Evolutionary conservation across 2,329 filamentous ascomycete species (phyloP), one percentile per base, ranked within the genome.

Genomic region (Pseudohalonectria lignicola): DNA sequence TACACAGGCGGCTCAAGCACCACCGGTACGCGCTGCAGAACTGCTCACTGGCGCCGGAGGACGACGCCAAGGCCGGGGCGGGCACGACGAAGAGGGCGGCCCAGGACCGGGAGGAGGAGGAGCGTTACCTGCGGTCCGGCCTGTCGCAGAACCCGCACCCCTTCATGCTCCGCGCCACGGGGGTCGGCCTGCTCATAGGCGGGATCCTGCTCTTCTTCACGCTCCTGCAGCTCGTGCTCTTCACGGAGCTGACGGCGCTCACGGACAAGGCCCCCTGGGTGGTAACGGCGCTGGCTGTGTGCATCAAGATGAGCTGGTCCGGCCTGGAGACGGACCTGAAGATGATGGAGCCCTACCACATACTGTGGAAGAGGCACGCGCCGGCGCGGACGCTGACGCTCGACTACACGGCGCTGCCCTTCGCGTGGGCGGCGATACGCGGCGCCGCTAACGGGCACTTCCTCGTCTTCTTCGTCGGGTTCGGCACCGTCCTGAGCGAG

Each of bases 281-380:
- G 7, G 59, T 84, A 23, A 86, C 82, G 0, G 67, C 69, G 3
- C 50, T 83, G 6, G 77, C 80, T 2, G 78, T 84, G 16, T 56
- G 66, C 40, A 69, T 86, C 48, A 84, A 83, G 54, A 66, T 85
- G 17, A 62, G 69, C 33, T 86, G 80, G 81, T 71, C 71, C 43
- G 72, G 74, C 3, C 64, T 86, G 43, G 82, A 86, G 49, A 79
- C 73, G 40, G 72, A 77, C 19, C 68, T 85, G 34, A 76, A 81
- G 31, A 79, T 85, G 68, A 74, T 85, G 55, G 79, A 86, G 54
- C 82, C 82, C 2, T 86, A 82, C 51, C 83, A 79, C 52, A 73
- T 83, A 42, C 69, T 86, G 2, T 79, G 74, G 12, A 65, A 66
- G 37, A 71, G 82, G 4, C 73, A 81, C 45, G 80, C 81, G 4